Evolutionary conservation across 345 rosid genomes (phyloP).

Genomic region (Turnera subulata): DNA sequence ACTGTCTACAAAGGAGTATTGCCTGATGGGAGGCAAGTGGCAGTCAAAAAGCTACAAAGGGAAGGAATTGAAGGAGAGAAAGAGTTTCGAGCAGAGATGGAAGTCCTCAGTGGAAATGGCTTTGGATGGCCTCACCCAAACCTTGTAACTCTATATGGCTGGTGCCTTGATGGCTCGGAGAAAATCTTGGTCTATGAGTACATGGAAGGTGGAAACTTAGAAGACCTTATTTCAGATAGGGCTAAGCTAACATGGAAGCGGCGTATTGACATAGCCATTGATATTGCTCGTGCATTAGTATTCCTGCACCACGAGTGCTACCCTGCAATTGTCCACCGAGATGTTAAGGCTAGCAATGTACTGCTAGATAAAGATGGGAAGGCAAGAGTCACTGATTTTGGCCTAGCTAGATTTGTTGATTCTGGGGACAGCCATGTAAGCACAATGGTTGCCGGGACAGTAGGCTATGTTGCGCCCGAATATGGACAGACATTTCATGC

Average conservation of each 20-base stretch:
- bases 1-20: conserved; percentile 72
- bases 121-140: conserved; percentile 93
- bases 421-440: conserved; percentile 84
- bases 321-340: conserved; percentile 86
- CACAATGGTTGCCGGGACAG: conserved; percentile 86
- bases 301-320: conserved; percentile 90
- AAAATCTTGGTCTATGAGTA: conserved; percentile 80
- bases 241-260: conserved; percentile 52
- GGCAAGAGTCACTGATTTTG: conserved; percentile 86
- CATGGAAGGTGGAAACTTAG: conserved; percentile 88
- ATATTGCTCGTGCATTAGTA: conserved; percentile 66
- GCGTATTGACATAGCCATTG: conserved; percentile 60
- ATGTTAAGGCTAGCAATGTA: conserved; percentile 93
- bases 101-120: conserved; percentile 68
- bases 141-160: conserved; percentile 83
- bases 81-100: conserved; percentile 92
- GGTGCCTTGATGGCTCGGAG: conserved; percentile 77
- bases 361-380: conserved; percentile 61
- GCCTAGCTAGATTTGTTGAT: conserved; percentile 72
- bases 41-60: conserved; percentile 83
- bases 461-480: conserved; percentile 96
- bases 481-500: conserved; percentile 95
- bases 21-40: conserved; percentile 83
- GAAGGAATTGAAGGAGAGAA: conserved; percentile 84
- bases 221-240: conserved; percentile 68